Conservation (phyloP, 352 stramenopile species). For the Thalassiosira exigua region DNA sequence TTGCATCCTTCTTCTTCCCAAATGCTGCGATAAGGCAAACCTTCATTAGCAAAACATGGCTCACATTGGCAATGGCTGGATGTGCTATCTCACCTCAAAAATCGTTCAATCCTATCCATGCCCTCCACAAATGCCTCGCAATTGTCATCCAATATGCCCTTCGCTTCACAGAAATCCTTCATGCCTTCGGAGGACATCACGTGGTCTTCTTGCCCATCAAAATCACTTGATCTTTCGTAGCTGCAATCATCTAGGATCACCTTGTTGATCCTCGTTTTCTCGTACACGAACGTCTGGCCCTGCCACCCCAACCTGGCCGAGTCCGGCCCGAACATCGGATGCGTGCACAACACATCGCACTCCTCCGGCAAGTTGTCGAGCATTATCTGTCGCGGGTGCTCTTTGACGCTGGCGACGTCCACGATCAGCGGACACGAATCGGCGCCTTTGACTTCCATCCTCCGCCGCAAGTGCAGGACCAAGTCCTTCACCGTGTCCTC, state of each 20-base stretch:
- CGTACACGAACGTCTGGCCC: constrained; percentile 91
- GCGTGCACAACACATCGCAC: constrained; percentile 91
- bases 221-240: neutral
- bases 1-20: constrained; percentile 91
- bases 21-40: too few relatives aligned
- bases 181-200: neutral
- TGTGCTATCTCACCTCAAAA: too few relatives aligned
- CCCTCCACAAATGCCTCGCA: constrained; percentile 5
- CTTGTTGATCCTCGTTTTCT: constrained; percentile 86
- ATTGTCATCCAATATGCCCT: neutral
- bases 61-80: too few relatives aligned
- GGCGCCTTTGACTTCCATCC: constrained; percentile 55
- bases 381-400: constrained; percentile 90
- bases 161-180: too few relatives aligned
- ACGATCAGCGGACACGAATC: constrained; percentile 90
- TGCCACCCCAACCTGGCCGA: constrained; percentile 90
- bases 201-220: neutral
- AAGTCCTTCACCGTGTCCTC: constrained; percentile 80
- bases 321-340: constrained; percentile 93
- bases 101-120: constrained; percentile 81
- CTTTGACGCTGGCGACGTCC: constrained; percentile 93
- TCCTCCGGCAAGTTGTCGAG: constrained; percentile 85
- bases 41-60: too few relatives aligned
- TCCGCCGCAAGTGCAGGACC: constrained; percentile 58
- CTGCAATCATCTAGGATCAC: neutral